A percentile compares a stretch with the other conserved stretches of the same genome.
Conservation (phyloP, 257 asterid genomes). For the Verbena officinalis region DNA sequence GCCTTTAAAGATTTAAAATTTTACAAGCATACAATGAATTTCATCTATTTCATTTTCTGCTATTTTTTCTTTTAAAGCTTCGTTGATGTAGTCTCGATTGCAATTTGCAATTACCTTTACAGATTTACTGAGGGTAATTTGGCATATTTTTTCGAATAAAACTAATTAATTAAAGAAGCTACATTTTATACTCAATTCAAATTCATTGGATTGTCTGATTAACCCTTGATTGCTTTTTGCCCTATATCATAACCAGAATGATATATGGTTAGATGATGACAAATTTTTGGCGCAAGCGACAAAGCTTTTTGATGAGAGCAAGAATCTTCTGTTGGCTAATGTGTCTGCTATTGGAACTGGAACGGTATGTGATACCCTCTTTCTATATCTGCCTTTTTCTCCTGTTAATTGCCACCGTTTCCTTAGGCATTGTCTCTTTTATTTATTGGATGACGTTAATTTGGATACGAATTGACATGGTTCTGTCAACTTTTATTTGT, state of each 20-base stretch:
- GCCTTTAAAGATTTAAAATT: constrained; percentile 4
- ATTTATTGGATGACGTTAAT: constrained; percentile 14
- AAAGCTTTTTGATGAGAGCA: constrained; percentile 69
- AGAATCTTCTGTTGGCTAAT: constrained; percentile 55
- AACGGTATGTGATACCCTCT: constrained; percentile 46
- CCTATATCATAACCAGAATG: constrained; percentile 50
- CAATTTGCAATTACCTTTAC: too few relatives aligned
- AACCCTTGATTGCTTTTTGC: constrained; percentile 1
- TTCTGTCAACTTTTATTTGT: constrained; percentile 26
- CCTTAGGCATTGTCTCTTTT: background rate
- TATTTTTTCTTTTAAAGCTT: background rate
- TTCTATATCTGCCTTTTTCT: background rate
- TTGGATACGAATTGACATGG: constrained; percentile 11
- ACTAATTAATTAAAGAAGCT: background rate
- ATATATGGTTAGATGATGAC: constrained; percentile 52
- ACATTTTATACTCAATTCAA: background rate
- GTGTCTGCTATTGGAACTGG: constrained; percentile 68
- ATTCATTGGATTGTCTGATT: constrained; percentile 23
- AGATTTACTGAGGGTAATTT: background rate
- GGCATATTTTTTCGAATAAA: background rate
- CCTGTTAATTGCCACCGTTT: background rate
- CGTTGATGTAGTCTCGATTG: background rate
- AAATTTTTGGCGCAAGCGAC: constrained; percentile 50
- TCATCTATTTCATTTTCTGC: background rate
- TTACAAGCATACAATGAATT: constrained; percentile 1